A percentile compares a stretch with the other conserved stretches of the same genome.
Evolutionary conservation across 2,329 filamentous ascomycete species (phyloP).

Genomic region (Bertia moriformis): DNA sequence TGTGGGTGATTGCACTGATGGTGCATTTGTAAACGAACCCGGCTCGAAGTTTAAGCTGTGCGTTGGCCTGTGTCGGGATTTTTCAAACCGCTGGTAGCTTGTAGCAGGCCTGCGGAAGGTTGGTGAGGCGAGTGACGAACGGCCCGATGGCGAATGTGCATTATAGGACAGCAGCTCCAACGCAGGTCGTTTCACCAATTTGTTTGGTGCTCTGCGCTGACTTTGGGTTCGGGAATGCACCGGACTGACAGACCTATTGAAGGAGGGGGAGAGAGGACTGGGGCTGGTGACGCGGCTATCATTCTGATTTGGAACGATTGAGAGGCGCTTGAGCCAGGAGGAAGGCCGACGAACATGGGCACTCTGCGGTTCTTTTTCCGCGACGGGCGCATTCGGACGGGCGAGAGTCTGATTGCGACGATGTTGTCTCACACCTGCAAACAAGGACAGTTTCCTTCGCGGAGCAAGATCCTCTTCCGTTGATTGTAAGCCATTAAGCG

Average conservation of each 20-base stretch:
- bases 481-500: no score
- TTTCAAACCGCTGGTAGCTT: slow-evolving; percentile 44
- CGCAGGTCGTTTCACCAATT: slow-evolving; percentile 44
- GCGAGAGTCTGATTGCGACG: background rate
- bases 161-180: slow-evolving; percentile 29
- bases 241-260: slow-evolving; percentile 5
- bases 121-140: slow-evolving; percentile 27
- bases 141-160: slow-evolving; percentile 12
- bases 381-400: background rate
- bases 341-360: background rate
- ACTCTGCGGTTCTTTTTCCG: no score
- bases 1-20: no score
- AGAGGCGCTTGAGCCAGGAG: background rate
- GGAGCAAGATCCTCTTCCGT: no score
- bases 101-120: slow-evolving; percentile 44
- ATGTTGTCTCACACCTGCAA: background rate
- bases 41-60: background rate
- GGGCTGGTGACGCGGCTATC: background rate
- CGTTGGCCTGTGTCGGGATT: slow-evolving; percentile 19
- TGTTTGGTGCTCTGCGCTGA: slow-evolving; percentile 31
- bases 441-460: background rate
- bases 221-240: slow-evolving; percentile 12
- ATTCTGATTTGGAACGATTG: background rate
- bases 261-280: background rate
- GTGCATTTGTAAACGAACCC: background rate